Evolutionary conservation across 768 basidiomycete species (phyloP), one percentile per base, ranked within the genome.

Genomic region (Phlebiopsis gigantea): DNA sequence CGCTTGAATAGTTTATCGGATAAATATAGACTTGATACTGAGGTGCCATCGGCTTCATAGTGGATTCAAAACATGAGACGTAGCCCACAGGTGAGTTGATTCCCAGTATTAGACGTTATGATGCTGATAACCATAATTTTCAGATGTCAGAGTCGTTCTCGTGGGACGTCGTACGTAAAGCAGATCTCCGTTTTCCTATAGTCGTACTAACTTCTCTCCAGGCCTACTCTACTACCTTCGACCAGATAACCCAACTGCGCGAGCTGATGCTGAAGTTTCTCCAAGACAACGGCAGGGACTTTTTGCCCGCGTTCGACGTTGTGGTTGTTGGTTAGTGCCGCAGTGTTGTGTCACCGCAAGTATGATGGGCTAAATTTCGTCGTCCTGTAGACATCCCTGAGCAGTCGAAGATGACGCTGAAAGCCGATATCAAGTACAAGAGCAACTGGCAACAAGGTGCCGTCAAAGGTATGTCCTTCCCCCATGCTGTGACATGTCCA

Each of bases 351-450:
- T 28, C 19, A 24, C 5, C 19, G 9, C 26, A 22, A 2, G 5
- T 30, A 41, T 10, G n/a, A 53, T 5, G 25, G 9, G 7, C 41
- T 8, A 28, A 30, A n/a, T n/a, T n/a, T 34, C 42, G 15, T 12
- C 7, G 2, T 22, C 12, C 42, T 47, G 57, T 68, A 82, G 91
- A 92, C 67, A 85, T 92, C 63, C 87, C 90, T 21, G 88, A 80
- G 5, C 93, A 95, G 67, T 78, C 78, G 57, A 91, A 85, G 69
- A 81, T 94, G 79, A 79, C 79, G 0, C 76, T 93, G 21, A 79
- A 79, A 56, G 87, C 87, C 42, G 85, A 88, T 66, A 94, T 95
- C 73, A 90, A 86, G 72, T 94, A 91, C 76, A 93, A 91, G 75
- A 84, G 84, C 62, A 94, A 93, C 66, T 85, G 82, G 73, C 92